Base-by-base conservation (phyloP, 1,284 basidiomycete species). In the Tremellales sp. region DNA sequence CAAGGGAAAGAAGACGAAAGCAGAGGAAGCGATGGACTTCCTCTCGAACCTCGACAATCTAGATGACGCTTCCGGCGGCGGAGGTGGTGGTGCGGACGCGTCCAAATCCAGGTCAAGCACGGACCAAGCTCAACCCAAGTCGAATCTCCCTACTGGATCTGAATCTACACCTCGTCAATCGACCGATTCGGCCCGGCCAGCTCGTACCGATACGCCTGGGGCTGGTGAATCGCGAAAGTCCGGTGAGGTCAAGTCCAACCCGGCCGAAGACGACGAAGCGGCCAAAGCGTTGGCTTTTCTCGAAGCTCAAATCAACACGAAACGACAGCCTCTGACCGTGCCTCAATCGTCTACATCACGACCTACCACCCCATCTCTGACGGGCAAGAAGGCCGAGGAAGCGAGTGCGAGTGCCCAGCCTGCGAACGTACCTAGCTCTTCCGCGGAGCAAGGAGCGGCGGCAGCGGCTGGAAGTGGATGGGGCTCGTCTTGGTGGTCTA, bases 1-100 rank as follows among this genome's bases (percentile, higher is more conserved):
- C 44, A 71, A 68, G 51, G 59, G 53, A 26, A 70, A 70, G 57
- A 68, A 68, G 76, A 85, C 86, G 43, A 91, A 90, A 72, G 84
- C 87, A 49, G 83, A 90, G 67, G 90, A 96, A 70, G 91, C 89
- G 15, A 82, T 89, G 23, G 84, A 85, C 61, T 86, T 94, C 71
- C 83, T 96, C 48, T 87, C 92, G 64, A 87, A 92, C 67, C 85
- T 96, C 44, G 89, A 92, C 68, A 85, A 83, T 35, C 80, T 90
- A 52, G 77, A 81, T 17, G 47, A 45, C 12, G 49, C 43, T 21
- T 29, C 46, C 17, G 17, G 44, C 17, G 10, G 44, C 3, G 35
- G 52, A n/a, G 40, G 48, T 26, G 21, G 50, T 29, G 17, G 41
- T 2, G 17, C 31, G 15, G 48, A 40, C 17, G 36, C 48, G 13